phyloP scores from a whole-genome alignment of 441 rosid genomes.

The Corymbia calophylla region DNA sequence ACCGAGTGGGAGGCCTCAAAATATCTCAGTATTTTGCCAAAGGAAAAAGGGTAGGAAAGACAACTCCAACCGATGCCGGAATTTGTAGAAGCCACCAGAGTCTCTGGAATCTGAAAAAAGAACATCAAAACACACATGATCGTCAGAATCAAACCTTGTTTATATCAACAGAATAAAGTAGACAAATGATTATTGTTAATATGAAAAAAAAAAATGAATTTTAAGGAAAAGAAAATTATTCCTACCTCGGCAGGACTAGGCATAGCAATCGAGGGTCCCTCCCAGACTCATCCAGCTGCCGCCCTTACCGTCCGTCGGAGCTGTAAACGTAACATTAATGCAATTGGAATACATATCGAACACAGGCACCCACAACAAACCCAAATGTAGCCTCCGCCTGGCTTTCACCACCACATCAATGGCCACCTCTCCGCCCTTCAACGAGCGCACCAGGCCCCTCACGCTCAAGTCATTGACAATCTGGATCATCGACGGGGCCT shows the following conservation, averaged over 20 bases:
- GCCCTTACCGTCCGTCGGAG: not conserved
- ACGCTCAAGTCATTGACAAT: not conserved
- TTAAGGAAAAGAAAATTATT: not conserved
- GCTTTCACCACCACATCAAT: not conserved
- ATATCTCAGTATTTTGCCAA: not conserved
- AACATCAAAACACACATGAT: not conserved
- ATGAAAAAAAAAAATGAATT: not conserved
- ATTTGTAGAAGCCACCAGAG: not conserved
- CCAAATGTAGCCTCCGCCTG: not conserved
- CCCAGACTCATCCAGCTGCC: not conserved
- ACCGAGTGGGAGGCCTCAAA: not conserved
- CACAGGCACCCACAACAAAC: not conserved
- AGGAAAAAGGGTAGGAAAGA: not conserved
- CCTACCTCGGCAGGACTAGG: too few species aligned
- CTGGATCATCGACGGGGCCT: fast-evolving
- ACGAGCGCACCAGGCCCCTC: not conserved
- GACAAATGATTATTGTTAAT: not conserved
- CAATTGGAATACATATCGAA: fast-evolving
- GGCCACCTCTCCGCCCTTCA: not conserved
- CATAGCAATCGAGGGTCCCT: not conserved
- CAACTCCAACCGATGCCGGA: not conserved
- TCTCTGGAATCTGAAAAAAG: not conserved
- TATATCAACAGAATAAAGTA: not conserved
- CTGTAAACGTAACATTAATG: fast-evolving
- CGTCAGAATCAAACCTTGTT: not conserved